Evolutionary conservation across 2,329 filamentous ascomycete genomes (phyloP), one percentile per base, ranked within the genome.

Genomic region (Coccinonectria pachysandricola): DNA sequence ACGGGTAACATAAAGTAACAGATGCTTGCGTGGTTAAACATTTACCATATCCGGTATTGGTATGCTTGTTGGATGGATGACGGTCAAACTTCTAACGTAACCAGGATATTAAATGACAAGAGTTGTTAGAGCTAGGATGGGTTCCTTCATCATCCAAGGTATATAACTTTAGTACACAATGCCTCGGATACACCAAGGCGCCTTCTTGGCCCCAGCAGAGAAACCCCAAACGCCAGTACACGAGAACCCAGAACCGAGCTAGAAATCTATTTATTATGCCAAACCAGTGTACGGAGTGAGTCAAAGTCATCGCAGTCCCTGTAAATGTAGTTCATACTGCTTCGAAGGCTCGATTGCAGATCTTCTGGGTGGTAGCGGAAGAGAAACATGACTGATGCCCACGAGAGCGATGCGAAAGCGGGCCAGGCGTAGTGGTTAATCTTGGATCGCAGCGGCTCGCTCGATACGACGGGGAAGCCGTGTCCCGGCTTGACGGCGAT

Each of bases 251-350:
- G n/a, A n/a, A n/a, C n/a, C n/a, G n/a, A n/a, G n/a, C n/a, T n/a
- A n/a, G n/a, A n/a, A 26, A 4, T 48, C 49, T 54, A 78, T 50
- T 75, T 74, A 43, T 96, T 96, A 56, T 94, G 80, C 69, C 84
- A 79, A 12, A 94, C 48, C 46, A 96, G 75, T 41, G 79, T 96
- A 54, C 79, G 65, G 50, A 94, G 63, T 19, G 79, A 81, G 49
- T 93, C 81, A 85, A 88, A 98, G 32, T 81, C 68, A 48, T 95
- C 81, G 38, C 82, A 85, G 55, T 96, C 81, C 32, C 75, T 68
- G 53, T 88, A 98, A 65, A 98, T 94, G 51, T 98, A 98, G 45
- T 75, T 83, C 91, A 98, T 98, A 62, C 86, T 95, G 59, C 77
- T 87, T 54, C 85, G 72, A 65, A 98, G 60, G 55, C 87, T 95